Conservation (phyloP, 139 green algal genomes). For the Asterochloris sp. region DNA sequence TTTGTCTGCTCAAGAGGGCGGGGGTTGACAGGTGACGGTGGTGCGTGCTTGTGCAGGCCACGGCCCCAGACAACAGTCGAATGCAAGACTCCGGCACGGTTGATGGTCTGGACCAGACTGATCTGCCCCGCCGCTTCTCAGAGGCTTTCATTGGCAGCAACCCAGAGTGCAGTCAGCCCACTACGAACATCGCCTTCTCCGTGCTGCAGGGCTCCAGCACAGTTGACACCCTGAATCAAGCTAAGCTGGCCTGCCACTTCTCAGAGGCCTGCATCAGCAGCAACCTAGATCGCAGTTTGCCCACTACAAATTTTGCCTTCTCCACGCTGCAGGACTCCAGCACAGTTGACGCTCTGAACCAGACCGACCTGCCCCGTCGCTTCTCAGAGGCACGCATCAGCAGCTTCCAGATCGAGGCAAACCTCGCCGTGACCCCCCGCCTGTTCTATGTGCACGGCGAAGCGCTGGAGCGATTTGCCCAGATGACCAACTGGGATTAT, state of each 20-base stretch:
- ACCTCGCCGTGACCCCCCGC: conserved; percentile 26
- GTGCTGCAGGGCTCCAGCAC: too few relatives aligned
- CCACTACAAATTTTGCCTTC: too few relatives aligned
- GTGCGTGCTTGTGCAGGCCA: too few relatives aligned
- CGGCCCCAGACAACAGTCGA: too few relatives aligned
- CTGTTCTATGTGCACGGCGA: conserved; percentile 52
- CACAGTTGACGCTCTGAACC: conserved; percentile 56
- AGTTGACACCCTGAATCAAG: too few relatives aligned
- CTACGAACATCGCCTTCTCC: too few relatives aligned
- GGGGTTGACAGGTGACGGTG: too few relatives aligned
- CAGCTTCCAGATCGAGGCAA: conserved; percentile 63
- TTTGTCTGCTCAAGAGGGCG: too few relatives aligned
- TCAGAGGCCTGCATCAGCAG: too few relatives aligned
- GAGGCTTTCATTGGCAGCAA: conserved; percentile 56
- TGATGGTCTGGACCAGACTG: conserved; percentile 51
- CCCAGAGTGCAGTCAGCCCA: too few relatives aligned
- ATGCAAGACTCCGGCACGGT: too few relatives aligned
- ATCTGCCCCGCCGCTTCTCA: conserved; percentile 19
- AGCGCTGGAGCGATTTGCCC: conserved; percentile 77
- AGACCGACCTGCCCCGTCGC: conserved; percentile 28
- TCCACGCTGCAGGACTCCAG: conserved; percentile 18
- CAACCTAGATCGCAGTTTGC: too few relatives aligned
- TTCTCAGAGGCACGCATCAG: conserved; percentile 47
- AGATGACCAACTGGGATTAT: conserved; percentile 96
- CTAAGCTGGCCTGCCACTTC: conserved; percentile 18